Evolutionary conservation across 1,284 basidiomycete genomes (phyloP).

Genomic region (Naganishia cerealis): DNA sequence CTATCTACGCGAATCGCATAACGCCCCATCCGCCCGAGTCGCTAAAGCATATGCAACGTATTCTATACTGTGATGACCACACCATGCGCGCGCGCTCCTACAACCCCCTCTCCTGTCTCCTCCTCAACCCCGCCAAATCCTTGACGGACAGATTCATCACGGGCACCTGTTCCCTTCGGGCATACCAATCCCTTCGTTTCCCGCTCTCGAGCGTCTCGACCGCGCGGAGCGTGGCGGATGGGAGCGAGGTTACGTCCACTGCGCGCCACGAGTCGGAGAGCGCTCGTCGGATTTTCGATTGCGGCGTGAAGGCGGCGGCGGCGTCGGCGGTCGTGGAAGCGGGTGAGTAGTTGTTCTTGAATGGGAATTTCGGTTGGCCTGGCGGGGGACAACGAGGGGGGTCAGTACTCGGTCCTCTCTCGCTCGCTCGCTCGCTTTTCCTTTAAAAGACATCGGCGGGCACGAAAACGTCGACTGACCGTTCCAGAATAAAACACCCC

Average conservation of each 20-base stretch:
- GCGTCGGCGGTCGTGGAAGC: background rate
- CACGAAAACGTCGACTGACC: conserved; percentile 36
- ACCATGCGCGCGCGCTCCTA: too few relatives aligned
- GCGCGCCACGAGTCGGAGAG: conserved; percentile 36
- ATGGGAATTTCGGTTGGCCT: conserved; percentile 33
- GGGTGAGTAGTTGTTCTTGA: conserved; percentile 13
- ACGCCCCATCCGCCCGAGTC: too few relatives aligned
- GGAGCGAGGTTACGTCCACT: conserved; percentile 32
- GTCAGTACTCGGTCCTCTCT: too few relatives aligned
- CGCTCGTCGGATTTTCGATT: conserved; percentile 35
- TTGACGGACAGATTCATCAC: conserved; percentile 17
- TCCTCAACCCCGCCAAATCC: conserved; percentile 24
- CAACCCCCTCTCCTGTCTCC: background rate
- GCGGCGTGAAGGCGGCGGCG: conserved; percentile 22
- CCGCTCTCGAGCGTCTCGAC: conserved; percentile 18
- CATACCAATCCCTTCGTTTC: conserved; percentile 12
- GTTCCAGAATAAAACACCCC: conserved; percentile 44
- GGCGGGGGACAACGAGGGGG: conserved; percentile 7
- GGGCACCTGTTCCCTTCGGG: conserved; percentile 11
- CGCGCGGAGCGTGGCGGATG: conserved; percentile 14
- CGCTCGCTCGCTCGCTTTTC: too few relatives aligned
- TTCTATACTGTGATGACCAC: too few relatives aligned
- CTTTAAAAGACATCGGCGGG: conserved; percentile 22
- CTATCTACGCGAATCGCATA: too few relatives aligned
- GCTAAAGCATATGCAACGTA: too few relatives aligned